These are phyloP conservation scores for Pythium utonaiense DNA, from an alignment of 352 stramenopile species.

Conservation along the genomic window DNA sequence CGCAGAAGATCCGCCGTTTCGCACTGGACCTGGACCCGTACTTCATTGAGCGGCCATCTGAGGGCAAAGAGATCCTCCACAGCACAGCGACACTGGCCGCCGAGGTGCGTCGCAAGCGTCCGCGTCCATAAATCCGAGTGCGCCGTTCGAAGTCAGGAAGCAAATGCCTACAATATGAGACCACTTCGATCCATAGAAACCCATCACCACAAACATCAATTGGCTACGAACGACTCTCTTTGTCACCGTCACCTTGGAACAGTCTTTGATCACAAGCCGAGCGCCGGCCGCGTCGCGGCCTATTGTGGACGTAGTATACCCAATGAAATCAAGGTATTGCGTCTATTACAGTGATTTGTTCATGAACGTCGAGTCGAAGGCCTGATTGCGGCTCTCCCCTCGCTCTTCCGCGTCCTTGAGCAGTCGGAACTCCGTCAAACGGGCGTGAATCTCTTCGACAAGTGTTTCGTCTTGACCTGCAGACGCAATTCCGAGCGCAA, in stretches of 20 bases:
- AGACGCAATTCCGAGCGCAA: not conserved
- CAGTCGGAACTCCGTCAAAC: conserved; percentile 3
- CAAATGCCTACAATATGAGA: too few species aligned
- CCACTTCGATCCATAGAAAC: too few species aligned
- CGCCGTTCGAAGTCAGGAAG: too few species aligned
- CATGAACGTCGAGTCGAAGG: not conserved
- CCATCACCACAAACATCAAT: too few species aligned
- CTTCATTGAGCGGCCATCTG: conserved; percentile 78
- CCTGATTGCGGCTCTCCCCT: not conserved
- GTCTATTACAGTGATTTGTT: too few species aligned
- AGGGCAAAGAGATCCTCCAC: conserved; percentile 83
- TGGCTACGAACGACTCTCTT: too few species aligned
- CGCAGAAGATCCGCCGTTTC: conserved; percentile 80
- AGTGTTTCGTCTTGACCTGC: not conserved
- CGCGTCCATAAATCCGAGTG: conserved; percentile 32
- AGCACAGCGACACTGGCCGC: conserved; percentile 76
- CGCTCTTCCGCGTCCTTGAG: conserved; percentile 9
- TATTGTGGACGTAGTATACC: too few species aligned
- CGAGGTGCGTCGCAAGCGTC: conserved; percentile 75
- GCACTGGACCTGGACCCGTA: conserved; percentile 79
- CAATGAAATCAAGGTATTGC: too few species aligned
- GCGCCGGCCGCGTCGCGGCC: too few species aligned
- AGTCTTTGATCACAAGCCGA: too few species aligned
- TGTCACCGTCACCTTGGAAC: too few species aligned
- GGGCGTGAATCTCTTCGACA: not conserved